Evolutionary conservation across 2,329 filamentous ascomycete species (phyloP).

Genomic region (Anisogramma anomala): DNA sequence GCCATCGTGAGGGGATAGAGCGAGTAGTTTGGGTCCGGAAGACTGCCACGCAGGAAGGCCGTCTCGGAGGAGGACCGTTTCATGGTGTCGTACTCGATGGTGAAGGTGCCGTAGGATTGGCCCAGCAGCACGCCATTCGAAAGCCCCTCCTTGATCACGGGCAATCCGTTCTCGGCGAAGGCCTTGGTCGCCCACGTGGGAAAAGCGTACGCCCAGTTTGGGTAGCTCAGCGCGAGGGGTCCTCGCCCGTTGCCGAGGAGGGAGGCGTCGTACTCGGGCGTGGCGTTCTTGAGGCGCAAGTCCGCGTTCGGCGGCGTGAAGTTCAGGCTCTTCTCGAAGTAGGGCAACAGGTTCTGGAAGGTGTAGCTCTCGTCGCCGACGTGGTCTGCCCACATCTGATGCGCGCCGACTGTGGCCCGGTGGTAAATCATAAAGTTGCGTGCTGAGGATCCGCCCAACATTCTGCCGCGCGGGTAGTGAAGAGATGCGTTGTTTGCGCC

Average conservation of each 20-base stretch:
- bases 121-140: slow-evolving; percentile 1
- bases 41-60: background rate
- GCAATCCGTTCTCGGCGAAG: slow-evolving; percentile 2
- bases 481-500: background rate
- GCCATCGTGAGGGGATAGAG: slow-evolving; percentile 4
- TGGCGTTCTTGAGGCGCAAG: slow-evolving; percentile 4
- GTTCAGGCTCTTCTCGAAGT: slow-evolving; percentile 6
- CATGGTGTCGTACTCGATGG: background rate
- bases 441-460: slow-evolving; percentile 2
- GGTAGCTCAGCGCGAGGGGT: background rate
- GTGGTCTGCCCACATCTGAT: slow-evolving; percentile 6
- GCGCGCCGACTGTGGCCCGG: background rate
- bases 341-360: slow-evolving; percentile 5
- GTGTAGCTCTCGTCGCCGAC: slow-evolving; percentile 7
- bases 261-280: background rate
- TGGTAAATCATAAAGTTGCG: slow-evolving; percentile 7
- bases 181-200: slow-evolving; percentile 4
- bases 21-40: background rate
- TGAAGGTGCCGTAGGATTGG: background rate
- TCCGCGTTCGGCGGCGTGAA: background rate
- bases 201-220: slow-evolving; percentile 2
- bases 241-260: background rate
- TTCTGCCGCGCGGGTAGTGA: slow-evolving; percentile 3
- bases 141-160: background rate
- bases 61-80: background rate